A percentile compares a stretch with the other conserved stretches of the same genome.
phyloP scores from a whole-genome alignment of 2,329 filamentous ascomycete species.

The Nothophoma quercina region DNA sequence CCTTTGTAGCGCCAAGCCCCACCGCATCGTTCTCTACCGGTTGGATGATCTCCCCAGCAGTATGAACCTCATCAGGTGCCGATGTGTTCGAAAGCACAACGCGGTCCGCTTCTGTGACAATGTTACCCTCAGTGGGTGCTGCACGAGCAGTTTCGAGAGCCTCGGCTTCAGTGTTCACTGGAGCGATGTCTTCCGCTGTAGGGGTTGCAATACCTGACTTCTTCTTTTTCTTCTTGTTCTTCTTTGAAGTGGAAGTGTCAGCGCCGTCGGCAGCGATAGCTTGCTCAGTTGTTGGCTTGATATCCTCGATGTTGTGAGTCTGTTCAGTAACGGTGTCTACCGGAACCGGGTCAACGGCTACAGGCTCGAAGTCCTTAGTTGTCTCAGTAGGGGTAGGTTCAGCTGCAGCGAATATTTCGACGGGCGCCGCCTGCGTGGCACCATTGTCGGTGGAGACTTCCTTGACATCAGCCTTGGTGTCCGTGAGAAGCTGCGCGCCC shows the following conservation, averaged over 20 bases:
- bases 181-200: background rate
- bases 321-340: background rate
- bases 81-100: background rate
- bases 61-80: background rate
- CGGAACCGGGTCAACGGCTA: background rate
- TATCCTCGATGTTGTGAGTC: background rate
- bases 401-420: background rate
- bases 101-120: background rate
- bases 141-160: background rate
- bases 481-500: background rate
- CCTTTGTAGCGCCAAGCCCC: background rate
- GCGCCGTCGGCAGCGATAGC: constrained; percentile 4
- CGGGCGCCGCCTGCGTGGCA: background rate
- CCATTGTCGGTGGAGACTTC: constrained; percentile 8
- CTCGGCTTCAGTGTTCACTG: background rate
- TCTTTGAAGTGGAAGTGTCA: constrained; percentile 24
- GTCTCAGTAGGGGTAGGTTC: background rate
- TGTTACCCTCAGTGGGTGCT: background rate
- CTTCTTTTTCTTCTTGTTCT: constrained; percentile 38
- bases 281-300: background rate
- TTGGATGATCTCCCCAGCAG: background rate
- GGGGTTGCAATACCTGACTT: constrained; percentile 20
- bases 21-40: background rate
- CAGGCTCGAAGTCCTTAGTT: background rate
- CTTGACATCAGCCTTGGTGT: background rate